Conservation (phyloP, 495 filamentous ascomycete species). For the Lasiosphaeriaceae sp. region DNA sequence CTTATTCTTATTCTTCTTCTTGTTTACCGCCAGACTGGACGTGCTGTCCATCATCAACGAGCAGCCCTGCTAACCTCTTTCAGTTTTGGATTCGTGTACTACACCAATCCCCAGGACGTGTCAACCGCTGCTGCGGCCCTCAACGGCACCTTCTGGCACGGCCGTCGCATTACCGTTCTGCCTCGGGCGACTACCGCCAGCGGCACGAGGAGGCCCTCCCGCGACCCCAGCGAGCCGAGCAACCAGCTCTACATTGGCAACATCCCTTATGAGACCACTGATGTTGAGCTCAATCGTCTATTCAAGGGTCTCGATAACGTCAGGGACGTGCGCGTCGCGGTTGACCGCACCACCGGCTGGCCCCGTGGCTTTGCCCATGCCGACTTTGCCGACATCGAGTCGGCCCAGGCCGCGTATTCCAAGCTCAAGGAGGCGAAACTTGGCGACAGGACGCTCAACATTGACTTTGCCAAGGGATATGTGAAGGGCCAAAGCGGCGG, state of each 20-base stretch:
- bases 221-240: no score
- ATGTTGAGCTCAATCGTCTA: slow-evolving; percentile 77
- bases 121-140: slow-evolving; percentile 58
- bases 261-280: slow-evolving; percentile 83
- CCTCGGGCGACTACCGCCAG: slow-evolving; percentile 43
- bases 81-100: slow-evolving; percentile 80
- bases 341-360: slow-evolving; percentile 83
- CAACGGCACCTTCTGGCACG: slow-evolving; percentile 70
- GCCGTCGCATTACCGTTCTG: slow-evolving; percentile 64
- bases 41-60: not conserved
- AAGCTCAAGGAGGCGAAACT: slow-evolving; percentile 55
- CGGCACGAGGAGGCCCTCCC: no score
- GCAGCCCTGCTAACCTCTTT: slow-evolving; percentile 18
- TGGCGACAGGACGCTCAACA: slow-evolving; percentile 59
- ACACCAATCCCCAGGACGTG: slow-evolving; percentile 53
- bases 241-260: slow-evolving; percentile 83
- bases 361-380: slow-evolving; percentile 87
- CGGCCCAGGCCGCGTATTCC: slow-evolving; percentile 55
- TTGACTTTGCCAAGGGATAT: slow-evolving; percentile 54
- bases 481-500: no score
- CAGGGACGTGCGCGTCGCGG: slow-evolving; percentile 79
- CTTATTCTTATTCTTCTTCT: no score
- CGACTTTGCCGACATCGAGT: slow-evolving; percentile 68
- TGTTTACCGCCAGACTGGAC: not conserved
- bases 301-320: slow-evolving; percentile 71